phyloP scores from a whole-genome alignment of 1,284 basidiomycete genomes.

The Tilletia indica region DNA sequence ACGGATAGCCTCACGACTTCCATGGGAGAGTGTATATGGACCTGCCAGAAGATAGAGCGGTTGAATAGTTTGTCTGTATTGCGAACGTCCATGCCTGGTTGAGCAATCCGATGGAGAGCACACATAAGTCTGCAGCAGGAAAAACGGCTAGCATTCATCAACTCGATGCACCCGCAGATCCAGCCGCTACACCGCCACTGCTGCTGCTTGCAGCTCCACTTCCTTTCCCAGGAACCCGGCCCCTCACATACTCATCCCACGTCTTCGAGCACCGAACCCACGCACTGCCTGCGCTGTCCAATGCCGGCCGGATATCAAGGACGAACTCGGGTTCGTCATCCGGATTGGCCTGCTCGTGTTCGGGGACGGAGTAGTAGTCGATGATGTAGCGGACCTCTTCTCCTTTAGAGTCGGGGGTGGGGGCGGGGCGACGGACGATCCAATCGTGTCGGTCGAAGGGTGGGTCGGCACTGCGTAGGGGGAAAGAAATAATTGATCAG shows the following conservation, averaged over 20 bases:
- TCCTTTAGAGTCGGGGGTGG: conserved; percentile 20
- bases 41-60: too few relatives aligned
- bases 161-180: neutral
- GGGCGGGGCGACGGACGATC: conserved; percentile 71
- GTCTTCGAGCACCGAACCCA: conserved; percentile 36
- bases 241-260: conserved; percentile 57
- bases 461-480: conserved; percentile 69
- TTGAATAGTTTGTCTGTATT: too few relatives aligned
- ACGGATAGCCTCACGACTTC: too few relatives aligned
- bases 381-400: conserved; percentile 54
- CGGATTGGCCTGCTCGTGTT: conserved; percentile 35
- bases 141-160: too few relatives aligned
- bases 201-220: conserved; percentile 75
- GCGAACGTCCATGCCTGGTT: too few relatives aligned
- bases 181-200: conserved; percentile 57
- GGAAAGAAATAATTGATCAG: neutral
- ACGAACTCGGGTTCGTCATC: conserved; percentile 46
- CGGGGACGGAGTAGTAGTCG: conserved; percentile 51
- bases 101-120: too few relatives aligned
- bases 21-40: too few relatives aligned
- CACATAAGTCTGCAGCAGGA: too few relatives aligned
- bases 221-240: conserved; percentile 45
- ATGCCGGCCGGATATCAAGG: conserved; percentile 48
- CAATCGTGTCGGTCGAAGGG: conserved; percentile 99
- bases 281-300: conserved; percentile 40